Evolutionary conservation across 495 filamentous ascomycete genomes (phyloP), one percentile per base, ranked within the genome.

Genomic region (Penicillium ucsense): DNA sequence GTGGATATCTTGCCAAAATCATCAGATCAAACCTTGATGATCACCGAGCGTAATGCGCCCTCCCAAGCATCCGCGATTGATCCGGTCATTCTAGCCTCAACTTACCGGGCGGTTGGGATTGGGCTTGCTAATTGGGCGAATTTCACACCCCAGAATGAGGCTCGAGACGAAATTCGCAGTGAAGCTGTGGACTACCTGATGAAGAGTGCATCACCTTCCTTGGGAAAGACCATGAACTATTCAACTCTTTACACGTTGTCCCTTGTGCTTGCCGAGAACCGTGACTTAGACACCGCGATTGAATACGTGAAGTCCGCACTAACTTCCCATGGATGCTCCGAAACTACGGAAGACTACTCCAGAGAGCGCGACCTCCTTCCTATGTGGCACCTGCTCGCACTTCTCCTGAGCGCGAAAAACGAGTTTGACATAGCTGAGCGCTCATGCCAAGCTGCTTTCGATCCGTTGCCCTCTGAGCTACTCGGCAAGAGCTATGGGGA

Each of bases 391-490:
- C 71, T 96, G 3, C 77, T 97, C 43, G 82, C 87, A 3, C 68
- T 97, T 34, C 69, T 96, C 31, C 73, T 97, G 6, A 95, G 88
- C 56, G 86, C 89, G 6, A 82, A 83, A 50, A 83, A 94, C 37
- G 88, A 95, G 34, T 96, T 88, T 59, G 70, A 80, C 38, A 82
- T 83, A 55, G 89, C 92, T 8, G 76, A 78, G 20, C 80, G 80
- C 35, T 82, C 88, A 3, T 95, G 89, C 53, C 85, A 92, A 61
- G 89, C 86, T 8, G 91, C 90, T 6, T 87, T 95, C 55, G 87
- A 95, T 43, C 85, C 90, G 57, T 94, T 89, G 60, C 67, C 72
- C 9, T 46, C 77, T 41, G 77, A 78, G 2, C 60, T 71, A 10
- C 76, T 79, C 11, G 67, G 81, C 3, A 81, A 81, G 48, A 76